Conservation (phyloP, 805 yeast species). For the Candida ovalis region DNA sequence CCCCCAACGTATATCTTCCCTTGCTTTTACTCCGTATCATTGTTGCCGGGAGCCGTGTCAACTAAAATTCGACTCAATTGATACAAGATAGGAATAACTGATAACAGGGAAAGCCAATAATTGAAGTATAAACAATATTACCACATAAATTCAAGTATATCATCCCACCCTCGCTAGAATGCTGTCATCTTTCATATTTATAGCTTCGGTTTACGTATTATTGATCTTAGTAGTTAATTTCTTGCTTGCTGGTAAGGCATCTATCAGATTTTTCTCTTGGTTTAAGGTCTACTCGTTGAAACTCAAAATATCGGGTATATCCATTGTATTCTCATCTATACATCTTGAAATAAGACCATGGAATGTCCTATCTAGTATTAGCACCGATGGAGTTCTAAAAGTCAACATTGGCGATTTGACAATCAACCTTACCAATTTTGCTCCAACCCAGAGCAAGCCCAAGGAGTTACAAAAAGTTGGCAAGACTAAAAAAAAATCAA, state of each 20-base stretch:
- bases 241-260: conserved; percentile 15
- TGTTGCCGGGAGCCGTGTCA: too few relatives aligned
- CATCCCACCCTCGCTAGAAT: neutral
- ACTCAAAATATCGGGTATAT: conserved; percentile 4
- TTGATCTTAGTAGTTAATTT: conserved; percentile 10
- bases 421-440: neutral
- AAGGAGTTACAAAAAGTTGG: neutral
- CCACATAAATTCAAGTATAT: neutral
- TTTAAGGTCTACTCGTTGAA: conserved; percentile 16
- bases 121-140: too few relatives aligned
- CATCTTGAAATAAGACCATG: conserved; percentile 15
- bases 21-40: too few relatives aligned
- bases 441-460: neutral
- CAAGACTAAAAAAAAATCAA: neutral
- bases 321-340: conserved; percentile 13
- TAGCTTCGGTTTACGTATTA: conserved; percentile 7
- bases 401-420: neutral
- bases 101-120: too few relatives aligned
- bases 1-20: too few relatives aligned
- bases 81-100: too few relatives aligned
- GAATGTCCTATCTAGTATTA: conserved; percentile 7
- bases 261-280: conserved; percentile 25
- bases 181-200: conserved; percentile 2
- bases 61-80: too few relatives aligned
- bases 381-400: conserved; percentile 1